These are phyloP conservation scores for Pouteria glomerata DNA, from an alignment of 148 eudicot genomes.

Conservation along the genomic window DNA sequence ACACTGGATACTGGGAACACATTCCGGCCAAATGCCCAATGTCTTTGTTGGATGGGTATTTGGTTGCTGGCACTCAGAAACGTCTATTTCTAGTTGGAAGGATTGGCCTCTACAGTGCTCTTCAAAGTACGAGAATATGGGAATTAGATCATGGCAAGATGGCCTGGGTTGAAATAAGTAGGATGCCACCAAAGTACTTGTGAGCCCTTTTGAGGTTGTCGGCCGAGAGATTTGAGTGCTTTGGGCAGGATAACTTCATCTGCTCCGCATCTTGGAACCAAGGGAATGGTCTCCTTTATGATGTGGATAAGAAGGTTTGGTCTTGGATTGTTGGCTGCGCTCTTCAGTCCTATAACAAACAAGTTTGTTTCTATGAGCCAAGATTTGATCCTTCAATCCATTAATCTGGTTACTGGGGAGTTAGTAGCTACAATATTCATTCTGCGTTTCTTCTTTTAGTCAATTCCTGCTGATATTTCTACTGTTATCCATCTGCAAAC, in stretches of 20 bases:
- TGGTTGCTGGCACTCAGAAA: slow-evolving; percentile 81
- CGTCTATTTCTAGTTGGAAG: slow-evolving; percentile 91
- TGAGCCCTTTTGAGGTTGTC: slow-evolving; percentile 81
- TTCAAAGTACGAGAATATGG: slow-evolving; percentile 97
- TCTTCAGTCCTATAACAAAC: slow-evolving; percentile 85
- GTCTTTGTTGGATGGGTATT: slow-evolving; percentile 86
- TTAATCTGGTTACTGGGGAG: slow-evolving; percentile 7
- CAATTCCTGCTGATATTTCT: not conserved
- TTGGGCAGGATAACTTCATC: slow-evolving; percentile 88
- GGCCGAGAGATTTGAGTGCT: slow-evolving; percentile 96
- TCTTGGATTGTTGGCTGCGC: slow-evolving; percentile 99
- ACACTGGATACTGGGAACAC: slow-evolving; percentile 92
- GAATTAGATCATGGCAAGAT: slow-evolving; percentile 80
- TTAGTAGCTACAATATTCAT: not conserved
- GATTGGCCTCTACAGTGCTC: slow-evolving; percentile 85
- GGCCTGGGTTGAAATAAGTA: slow-evolving; percentile 78
- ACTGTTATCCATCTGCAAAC: not conserved
- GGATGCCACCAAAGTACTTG: slow-evolving; percentile 89
- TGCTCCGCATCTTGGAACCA: slow-evolving; percentile 98
- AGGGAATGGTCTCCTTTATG: slow-evolving; percentile 89
- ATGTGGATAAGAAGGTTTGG: slow-evolving; percentile 92
- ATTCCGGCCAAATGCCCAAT: slow-evolving; percentile 93
- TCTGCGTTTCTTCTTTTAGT: not conserved
- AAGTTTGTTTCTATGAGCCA: slow-evolving; percentile 97
- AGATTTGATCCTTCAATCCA: slow-evolving; percentile 84